Evolutionary conservation across 257 asterid species (phyloP).

Genomic region (Primulina huaijiensis): DNA sequence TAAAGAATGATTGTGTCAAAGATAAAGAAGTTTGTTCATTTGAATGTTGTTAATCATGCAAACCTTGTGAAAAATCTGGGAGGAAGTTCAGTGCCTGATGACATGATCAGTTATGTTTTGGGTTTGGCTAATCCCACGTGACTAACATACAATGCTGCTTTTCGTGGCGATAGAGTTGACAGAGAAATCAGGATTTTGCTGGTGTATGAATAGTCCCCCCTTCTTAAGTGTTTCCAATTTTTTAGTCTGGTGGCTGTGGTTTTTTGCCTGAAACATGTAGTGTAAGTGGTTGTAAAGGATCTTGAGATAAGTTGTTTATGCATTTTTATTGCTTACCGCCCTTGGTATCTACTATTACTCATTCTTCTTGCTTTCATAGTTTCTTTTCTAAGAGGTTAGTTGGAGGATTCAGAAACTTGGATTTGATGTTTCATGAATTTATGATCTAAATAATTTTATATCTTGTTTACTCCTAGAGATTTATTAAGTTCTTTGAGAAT

Average conservation of each 20-base stretch:
- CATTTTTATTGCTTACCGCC: not conserved
- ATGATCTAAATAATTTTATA: not conserved
- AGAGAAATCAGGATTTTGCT: too few relatives aligned
- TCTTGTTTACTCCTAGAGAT: slow-evolving; percentile 5
- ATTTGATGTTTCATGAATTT: not conserved
- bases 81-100: not conserved
- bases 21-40: not conserved
- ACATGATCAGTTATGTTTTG: too few relatives aligned
- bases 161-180: too few relatives aligned
- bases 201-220: too few relatives aligned
- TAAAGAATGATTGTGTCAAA: not conserved
- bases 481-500: slow-evolving; percentile 8
- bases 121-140: too few relatives aligned
- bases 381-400: not conserved
- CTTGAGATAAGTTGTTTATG: not conserved
- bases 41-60: not conserved
- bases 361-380: not conserved
- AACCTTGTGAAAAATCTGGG: not conserved
- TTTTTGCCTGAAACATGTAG: too few relatives aligned
- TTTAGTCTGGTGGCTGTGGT: too few relatives aligned
- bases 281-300: not conserved
- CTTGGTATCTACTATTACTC: not conserved
- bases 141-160: too few relatives aligned
- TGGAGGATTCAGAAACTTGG: not conserved
- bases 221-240: too few relatives aligned